Evolutionary conservation across 768 basidiomycete species (phyloP), one percentile per base, ranked within the genome.

Genomic region (Brasilioporus rufonigricans): DNA sequence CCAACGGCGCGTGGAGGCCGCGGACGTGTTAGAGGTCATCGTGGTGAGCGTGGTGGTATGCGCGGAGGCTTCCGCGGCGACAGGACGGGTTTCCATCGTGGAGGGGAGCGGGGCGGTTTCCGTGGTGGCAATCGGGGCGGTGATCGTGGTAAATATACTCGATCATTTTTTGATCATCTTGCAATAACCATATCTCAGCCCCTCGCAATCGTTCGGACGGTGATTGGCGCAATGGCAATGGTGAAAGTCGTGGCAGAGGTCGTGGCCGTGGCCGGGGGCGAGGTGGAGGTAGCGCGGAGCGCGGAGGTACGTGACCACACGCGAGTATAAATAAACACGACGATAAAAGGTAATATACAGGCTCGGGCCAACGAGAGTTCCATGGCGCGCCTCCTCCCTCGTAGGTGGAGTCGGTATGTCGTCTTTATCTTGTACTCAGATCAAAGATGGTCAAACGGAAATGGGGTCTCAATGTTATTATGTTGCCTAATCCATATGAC

Each of bases 171-270:
- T 27, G 33, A 36, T 2, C 19, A 19, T 49, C 29, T 35, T 8
- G 19, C 4, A 45, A 51, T 43, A 53, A 62, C 31, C 7, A 4
- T 35, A 26, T 35, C n/a, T 21, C 39, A 63, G 61, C 26, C 45
- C 41, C 59, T 38, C 61, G 65, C 21, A 59, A 59, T 33, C 65
- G 63, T 13, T 41, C 55, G 8, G 69, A 70, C 52, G 77, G 80
- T 27, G 82, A 80, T 44, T 80, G 77, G 74, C 76, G 81, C 52
- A 77, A 76, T 40, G 75, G 73, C 11, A 77, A 77, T 23, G 59
- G 65, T 21, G 72, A 75, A 56, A 71, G 67, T 57, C 77, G 75
- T 0, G 65, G 76, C 26, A 73, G 76, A 41, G 71, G 75, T 24
- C 65, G 78, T 48, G 74, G 74, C 9, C 71, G 80, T 43, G 77